Percentiles rank a stretch among this genome's conserved stretches.
Conservation (phyloP, 129 eudicot species). For the Flaveria bidentis region DNA sequence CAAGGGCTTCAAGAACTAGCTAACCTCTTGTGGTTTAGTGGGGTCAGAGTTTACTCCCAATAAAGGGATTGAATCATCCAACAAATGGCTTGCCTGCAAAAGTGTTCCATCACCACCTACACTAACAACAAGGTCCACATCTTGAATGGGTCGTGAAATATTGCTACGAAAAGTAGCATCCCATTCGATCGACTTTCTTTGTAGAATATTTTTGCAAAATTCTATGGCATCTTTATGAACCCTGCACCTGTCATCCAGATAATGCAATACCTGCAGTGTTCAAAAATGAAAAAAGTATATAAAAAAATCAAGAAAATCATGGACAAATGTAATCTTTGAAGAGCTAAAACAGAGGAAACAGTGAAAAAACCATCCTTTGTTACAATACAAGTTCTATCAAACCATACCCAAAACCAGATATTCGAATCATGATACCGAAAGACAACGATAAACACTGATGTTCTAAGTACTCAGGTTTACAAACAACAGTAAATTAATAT, state of each 20-base stretch:
- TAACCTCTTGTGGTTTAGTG: slow-evolving; percentile 79
- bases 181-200: slow-evolving; percentile 61
- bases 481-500: not conserved
- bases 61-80: slow-evolving; percentile 77
- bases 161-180: slow-evolving; percentile 55
- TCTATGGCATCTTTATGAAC: slow-evolving; percentile 77
- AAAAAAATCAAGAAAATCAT: not conserved
- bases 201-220: slow-evolving; percentile 66
- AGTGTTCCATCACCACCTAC: slow-evolving; percentile 96
- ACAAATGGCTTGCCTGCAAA: slow-evolving; percentile 79
- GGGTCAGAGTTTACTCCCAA: slow-evolving; percentile 95
- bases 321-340: not conserved
- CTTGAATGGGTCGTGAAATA: slow-evolving; percentile 58
- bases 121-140: slow-evolving; percentile 80
- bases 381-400: not conserved
- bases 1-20: not conserved
- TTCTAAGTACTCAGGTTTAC: not conserved
- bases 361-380: too few relatives aligned
- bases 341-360: not conserved
- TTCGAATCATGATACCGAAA: not conserved
- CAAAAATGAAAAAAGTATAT: slow-evolving; percentile 11
- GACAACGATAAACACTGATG: not conserved
- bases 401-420: slow-evolving; percentile 17
- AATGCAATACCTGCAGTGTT: slow-evolving; percentile 50
- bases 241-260: slow-evolving; percentile 51